Evolutionary conservation across 352 stramenopile genomes (phyloP), one percentile per base, ranked within the genome.

Genomic region (Peronospora farinosa): DNA sequence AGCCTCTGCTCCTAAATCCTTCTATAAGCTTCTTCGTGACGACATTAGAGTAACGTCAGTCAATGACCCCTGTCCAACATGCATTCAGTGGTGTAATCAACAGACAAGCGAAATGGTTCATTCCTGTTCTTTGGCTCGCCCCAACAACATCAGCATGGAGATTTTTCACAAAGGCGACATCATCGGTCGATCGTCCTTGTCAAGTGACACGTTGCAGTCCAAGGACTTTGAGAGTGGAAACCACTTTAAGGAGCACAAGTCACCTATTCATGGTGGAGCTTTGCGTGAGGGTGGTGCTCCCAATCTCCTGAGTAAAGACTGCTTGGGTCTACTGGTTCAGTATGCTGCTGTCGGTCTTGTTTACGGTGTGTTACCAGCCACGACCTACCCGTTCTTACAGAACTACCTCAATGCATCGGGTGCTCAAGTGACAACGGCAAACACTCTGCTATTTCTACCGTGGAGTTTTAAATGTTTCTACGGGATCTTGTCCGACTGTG

Each of bases 261-360:
- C 67, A 54, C 0, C 65, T 7, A 40, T 77, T 28, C 65, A 84
- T 35, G 58, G 40, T 32, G 73, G 73, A 4, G 73, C 75, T 0
- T 50, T 84, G 9, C 67, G 62, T 40, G 45, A 63, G 41, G 63
- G 63, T 25, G 65, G 53, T 28, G 54, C 54, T 38, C 63, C 68
- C 15, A 57, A 71, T 19, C 55, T 78, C n/a, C 67, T 47, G 8
- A 67, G 62, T 39, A 60, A 52, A 11, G 68, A 77, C 10, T 66
- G 69, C 40, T 51, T 79, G 37, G 69, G 66, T 46, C 57, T 84
- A 10, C 45, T 80, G 3, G 52, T 50, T 16, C 72, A 84, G 32
- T 84, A 84, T 44, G 69, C 71, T 9, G 63, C 57, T 15, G 61
- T 79, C 30, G 68, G 72, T n/a, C 61, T 82, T 21, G 54, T 74